Evolutionary conservation across 768 basidiomycete genomes (phyloP), one percentile per base, ranked within the genome.

Genomic region (Pseudohyphozyma bogoriensis): DNA sequence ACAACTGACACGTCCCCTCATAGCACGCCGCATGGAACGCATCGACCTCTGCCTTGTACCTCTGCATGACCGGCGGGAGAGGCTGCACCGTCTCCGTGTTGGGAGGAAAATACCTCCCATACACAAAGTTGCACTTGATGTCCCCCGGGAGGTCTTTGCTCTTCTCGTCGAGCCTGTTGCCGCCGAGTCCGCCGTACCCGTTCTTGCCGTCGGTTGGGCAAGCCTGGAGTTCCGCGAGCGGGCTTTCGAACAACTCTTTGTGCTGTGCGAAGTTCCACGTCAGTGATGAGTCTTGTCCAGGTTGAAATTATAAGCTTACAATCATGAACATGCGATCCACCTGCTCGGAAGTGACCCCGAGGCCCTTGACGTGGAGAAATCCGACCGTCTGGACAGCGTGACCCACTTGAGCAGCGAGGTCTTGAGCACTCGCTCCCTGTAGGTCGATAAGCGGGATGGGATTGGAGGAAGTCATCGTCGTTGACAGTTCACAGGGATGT

Each of bases 281-380:
- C 33, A 32, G 29, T 22, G 18, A n/a, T 10, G 32, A 20, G 7
- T 4, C 11, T 8, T 2, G 32, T 5, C 22, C 5, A 31, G 32
- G n/a, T 22, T 26, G 7, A 3, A 40, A 16, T 5, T 15, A 40
- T 18, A 50, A 24, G 24, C 36, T 18, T 20, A 40, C 36, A 22
- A 46, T 44, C n/a, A 8, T 16, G 24, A 39, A 50, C 5, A 24
- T 15, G 2, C 39, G 26, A 5, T 28, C 33, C 18, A 55, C 42
- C 3, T 35, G 9, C 5, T 35, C 36, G 7, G 10, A 22, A 10
- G 9, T 28, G 8, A 50, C n/a, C 6, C 29, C 35, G 13, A 32
- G 9, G 36, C 46, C 49, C 20, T 22, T 20, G 37, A 58, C n/a
- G 37, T 50, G 46, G 20, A 51, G 49, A 32, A 50, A 58, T n/a